A percentile compares a stretch with the other conserved stretches of the same genome.
These are phyloP conservation scores for Gracilaria domingensis DNA, from an alignment of 23 red algal genomes.

Conservation along the genomic window DNA sequence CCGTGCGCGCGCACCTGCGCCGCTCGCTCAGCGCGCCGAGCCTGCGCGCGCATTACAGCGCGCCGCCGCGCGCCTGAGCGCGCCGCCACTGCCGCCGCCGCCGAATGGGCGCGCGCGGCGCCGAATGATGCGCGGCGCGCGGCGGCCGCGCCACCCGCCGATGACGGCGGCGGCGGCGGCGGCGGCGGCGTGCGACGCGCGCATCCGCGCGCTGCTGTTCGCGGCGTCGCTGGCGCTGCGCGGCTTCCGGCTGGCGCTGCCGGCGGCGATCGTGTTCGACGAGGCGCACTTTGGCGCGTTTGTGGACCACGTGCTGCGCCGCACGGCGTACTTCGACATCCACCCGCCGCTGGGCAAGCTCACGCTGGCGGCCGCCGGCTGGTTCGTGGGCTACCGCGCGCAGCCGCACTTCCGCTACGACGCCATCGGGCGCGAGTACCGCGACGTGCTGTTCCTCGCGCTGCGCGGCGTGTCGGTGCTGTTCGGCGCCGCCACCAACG, in stretches of 20 bases:
- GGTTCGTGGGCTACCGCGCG: neutral
- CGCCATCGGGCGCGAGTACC: neutral
- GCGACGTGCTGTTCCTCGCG: neutral
- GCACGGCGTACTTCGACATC: neutral
- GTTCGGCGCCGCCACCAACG: neutral
- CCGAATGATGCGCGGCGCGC: no score
- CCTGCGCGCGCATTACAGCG: neutral
- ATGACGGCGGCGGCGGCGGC: no score
- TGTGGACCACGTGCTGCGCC: neutral
- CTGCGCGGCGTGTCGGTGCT: neutral
- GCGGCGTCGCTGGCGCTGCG: neutral
- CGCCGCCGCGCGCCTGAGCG: no score
- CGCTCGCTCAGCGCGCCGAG: neutral
- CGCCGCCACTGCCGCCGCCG: no score
- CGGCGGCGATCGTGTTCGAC: neutral
- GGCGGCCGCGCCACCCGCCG: neutral
- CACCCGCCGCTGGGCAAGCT: constrained; percentile 5
- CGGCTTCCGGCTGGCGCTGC: neutral
- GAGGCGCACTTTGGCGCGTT: neutral
- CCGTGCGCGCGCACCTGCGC: neutral
- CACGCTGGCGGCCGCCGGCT: neutral
- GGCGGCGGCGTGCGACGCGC: neutral
- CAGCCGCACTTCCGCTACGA: neutral
- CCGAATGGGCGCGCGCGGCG: neutral
- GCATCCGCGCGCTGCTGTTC: neutral